Base-by-base conservation (phyloP, 2,329 filamentous ascomycete species). In the Canariomyces notabilis region DNA sequence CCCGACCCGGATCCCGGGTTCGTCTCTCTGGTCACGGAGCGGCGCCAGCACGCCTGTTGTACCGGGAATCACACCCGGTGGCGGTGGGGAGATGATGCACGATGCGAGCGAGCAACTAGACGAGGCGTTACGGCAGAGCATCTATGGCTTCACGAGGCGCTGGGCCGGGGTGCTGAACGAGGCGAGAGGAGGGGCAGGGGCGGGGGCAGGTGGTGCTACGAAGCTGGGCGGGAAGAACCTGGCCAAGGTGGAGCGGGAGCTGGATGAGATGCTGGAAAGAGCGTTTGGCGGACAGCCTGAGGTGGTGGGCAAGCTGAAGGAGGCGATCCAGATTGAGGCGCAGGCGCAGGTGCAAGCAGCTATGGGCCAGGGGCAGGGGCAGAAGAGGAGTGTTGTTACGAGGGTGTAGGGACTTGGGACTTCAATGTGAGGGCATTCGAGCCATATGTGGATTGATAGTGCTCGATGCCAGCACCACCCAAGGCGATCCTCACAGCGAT, bases 71-170 rank as follows among this genome's bases (percentile, higher is more conserved):
- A n/a, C n/a, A n/a, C 44, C 56, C 11, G 48, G 53, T 21, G 50
- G 37, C 18, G 51, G 36, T 1, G 57, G n/a, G n/a, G 29, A 19
- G 6, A 44, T 34, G 48, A 69, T 44, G 5, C 64, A 82, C 48
- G 80, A 83, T 55, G 81, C 80, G 57, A 77, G 76, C 52, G 80
- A 83, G 63, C 79, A 82, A 60, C 62, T 84, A 44, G 81, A 84
- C 52, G 79, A 81, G 55, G 62, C 82, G 49, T 64, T 84, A 20
- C 69, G 81, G 42, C 76, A 80, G 60, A 77, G 75, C 39, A 84
- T 84, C 44, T 80, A 77, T 33, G 73, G 72, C 2, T 83, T 84
- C 50, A 82, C 80, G 14, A 76, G 76, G 59, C 70, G 77, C 31
- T 84, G 80, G 74, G 74, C 73, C 3, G 65, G 66, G 3, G 58